Conservation (phyloP, 768 basidiomycete species). For the Tubosaeta sp. region DNA sequence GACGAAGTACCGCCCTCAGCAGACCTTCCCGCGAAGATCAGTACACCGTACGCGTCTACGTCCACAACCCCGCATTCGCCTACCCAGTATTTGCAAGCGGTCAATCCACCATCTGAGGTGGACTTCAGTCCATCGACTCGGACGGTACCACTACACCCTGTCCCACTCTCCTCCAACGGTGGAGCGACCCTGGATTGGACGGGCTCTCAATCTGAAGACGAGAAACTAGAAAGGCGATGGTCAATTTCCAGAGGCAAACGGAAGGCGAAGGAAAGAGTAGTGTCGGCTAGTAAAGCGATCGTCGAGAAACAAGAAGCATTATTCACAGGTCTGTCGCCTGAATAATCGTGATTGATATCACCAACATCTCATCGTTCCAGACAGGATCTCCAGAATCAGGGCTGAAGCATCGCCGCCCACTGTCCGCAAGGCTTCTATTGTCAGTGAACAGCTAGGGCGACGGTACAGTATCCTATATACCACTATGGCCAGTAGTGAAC, state of each 20-base stretch:
- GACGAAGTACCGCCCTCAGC: conserved; percentile 22
- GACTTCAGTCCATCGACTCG: conserved; percentile 69
- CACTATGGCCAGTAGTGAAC: conserved; percentile 29
- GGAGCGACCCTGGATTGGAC: conserved; percentile 74
- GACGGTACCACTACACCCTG: conserved; percentile 48
- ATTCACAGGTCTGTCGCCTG: conserved; percentile 45
- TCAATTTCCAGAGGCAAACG: conserved; percentile 48
- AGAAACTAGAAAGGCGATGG: conserved; percentile 60
- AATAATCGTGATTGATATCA: conserved; percentile 1
- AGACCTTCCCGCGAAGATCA: conserved; percentile 25
- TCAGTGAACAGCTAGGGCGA: conserved; percentile 58
- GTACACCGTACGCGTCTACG: conserved; percentile 30
- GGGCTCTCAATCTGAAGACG: conserved; percentile 50
- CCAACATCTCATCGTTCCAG: conserved; percentile 30
- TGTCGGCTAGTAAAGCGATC: conserved; percentile 38
- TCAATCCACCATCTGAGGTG: conserved; percentile 40
- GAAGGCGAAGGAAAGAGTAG: conserved; percentile 49
- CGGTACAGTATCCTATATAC: conserved; percentile 56
- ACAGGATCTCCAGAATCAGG: conserved; percentile 54
- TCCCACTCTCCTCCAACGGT: conserved; percentile 65
- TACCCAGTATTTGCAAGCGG: conserved; percentile 19
- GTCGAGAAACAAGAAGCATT: conserved; percentile 57
- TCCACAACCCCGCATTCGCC: conserved; percentile 22
- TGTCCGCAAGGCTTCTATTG: conserved; percentile 59
- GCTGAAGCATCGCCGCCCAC: conserved; percentile 48